Base-by-base conservation (phyloP, 352 stramenopile species). In the Salisapilia sapeloensis region DNA sequence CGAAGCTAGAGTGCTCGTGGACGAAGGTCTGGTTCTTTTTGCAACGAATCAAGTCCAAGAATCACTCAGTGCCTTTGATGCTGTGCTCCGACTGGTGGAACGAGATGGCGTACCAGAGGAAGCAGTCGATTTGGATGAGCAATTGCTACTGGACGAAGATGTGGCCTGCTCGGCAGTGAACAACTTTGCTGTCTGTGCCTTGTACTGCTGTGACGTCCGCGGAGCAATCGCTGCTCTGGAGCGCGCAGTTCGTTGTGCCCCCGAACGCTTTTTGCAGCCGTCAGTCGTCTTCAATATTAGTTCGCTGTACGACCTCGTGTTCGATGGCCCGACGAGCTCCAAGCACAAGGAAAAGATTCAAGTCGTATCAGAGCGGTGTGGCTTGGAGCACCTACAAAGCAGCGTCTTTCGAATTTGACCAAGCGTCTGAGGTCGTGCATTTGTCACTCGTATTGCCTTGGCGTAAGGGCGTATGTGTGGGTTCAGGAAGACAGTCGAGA, bases 291-390 rank as follows among this genome's bases (percentile, higher is more conserved):
- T 87, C 36, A 87, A 83, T 39, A 52, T 83, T 6, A 83, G 66
- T 37, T 83, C 70, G 30, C 60, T 86, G 4, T 86, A 86, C 51
- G 67, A 84, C 36, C 54, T 84, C 32, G 43, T 78, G 10, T 84
- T 51, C 40, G 66, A 87, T 50, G 82, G 77, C 34, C 44, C 58
- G 27, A 82, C 64, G 28, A 83, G 66, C 50, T 76, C 71, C 11
- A 78, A 37, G 16, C 62, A 65, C 40, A 87, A 87, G 41, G 64
- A 84, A 42, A 82, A 82, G 71, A 82, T 87, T 53, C 75, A 75
- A 43, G 69, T 70, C 27, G 55, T 87, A 20, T 57, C 71, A 1
- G 56, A 84, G 17, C 30, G 75, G 20, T 83, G 82, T 39, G 64
- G 71, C 27, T 46, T 87, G 26, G 71, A 87, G 37, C 66, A 83